Evolutionary conservation across 2,329 filamentous ascomycete species (phyloP), one percentile per base, ranked within the genome.

Genomic region (Fusarium sublunatum): DNA sequence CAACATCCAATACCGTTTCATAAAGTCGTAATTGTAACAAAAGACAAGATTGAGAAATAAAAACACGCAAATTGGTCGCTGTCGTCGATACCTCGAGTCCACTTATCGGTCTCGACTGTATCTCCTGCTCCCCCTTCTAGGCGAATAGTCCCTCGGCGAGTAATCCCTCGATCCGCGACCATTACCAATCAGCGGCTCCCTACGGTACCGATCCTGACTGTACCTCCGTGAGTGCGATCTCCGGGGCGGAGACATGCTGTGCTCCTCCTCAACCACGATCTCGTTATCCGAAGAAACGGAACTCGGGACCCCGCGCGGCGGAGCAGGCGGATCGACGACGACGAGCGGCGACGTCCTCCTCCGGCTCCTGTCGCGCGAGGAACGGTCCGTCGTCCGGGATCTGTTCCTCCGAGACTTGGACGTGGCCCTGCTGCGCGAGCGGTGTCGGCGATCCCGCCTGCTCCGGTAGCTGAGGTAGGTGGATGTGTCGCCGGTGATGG

Each of bases 191-290:
- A 67, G 50, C 19, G 70, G 63, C 12, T 72, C 70, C 15, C 70
- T 53, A n/a, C 71, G 67, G 8, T 66, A 64, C 7, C 66, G 61
- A 45, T 69, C 65, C 35, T 71, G 65, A 15, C 71, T 70, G 7
- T 58, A 46, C 26, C 68, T 61, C 31, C 68, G 61, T 31, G 69
- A 67, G 24, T 64, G 40, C 31, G 38, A 40, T 19, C 61, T 62
- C 57, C 69, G 59, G 31, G 69, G 46, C 2, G 63, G 58, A 31
- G 71, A 65, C 31, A 70, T 64, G 8, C 64, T 72, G 47, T 74
- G 70, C 67, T 77, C 75, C 60, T 77, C 75, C 39, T 75, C 70
- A 13, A 77, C 75, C 2, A 76, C 69, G 12, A 76, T 73, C 73
- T 82, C 79, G 40, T 78, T 76, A 6, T 76, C 72, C 11, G 46